phyloP scores from a whole-genome alignment of 2,329 filamentous ascomycete genomes.

The Talaromyces sp. region DNA sequence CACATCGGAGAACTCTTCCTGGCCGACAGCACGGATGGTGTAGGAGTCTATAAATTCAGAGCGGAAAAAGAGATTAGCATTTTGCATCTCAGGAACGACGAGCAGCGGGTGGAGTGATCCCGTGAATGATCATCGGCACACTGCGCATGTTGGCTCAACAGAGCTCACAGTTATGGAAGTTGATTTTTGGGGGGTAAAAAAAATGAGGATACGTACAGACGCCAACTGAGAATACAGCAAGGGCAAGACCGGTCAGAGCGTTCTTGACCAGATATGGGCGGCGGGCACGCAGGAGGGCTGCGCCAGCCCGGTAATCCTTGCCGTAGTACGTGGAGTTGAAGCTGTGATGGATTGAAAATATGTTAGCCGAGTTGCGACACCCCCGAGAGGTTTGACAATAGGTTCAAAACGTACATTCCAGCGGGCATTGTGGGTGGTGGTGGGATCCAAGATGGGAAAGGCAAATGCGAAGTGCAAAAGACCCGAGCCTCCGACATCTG shows the following conservation, averaged over 20 bases:
- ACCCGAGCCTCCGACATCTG: background rate
- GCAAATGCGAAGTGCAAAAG: conserved; percentile 15
- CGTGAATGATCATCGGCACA: background rate
- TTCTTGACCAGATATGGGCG: conserved; percentile 93
- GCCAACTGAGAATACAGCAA: conserved; percentile 74
- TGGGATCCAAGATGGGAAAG: conserved; percentile 1
- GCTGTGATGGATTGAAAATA: conserved; percentile 38
- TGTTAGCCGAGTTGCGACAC: background rate
- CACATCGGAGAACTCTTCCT: conserved; percentile 96
- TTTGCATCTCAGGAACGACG: background rate
- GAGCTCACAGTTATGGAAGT: too few species aligned
- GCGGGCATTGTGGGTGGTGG: conserved; percentile 21
- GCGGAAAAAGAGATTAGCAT: conserved; percentile 5
- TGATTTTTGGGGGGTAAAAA: background rate
- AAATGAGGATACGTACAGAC: conserved; percentile 72
- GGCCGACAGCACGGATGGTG: conserved; percentile 82
- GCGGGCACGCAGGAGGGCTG: conserved; percentile 86
- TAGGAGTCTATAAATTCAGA: conserved; percentile 60
- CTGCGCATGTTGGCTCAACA: too few species aligned
- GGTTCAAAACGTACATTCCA: conserved; percentile 25
- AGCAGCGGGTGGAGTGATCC: background rate
- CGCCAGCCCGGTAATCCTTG: conserved; percentile 78
- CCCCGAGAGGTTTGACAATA: background rate
- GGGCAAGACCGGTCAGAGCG: conserved; percentile 73
- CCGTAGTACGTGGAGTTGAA: conserved; percentile 89